A percentile compares a stretch with the other conserved stretches of the same genome.
phyloP scores from a whole-genome alignment of 805 yeast genomes.

The Danielia reshetovae region DNA sequence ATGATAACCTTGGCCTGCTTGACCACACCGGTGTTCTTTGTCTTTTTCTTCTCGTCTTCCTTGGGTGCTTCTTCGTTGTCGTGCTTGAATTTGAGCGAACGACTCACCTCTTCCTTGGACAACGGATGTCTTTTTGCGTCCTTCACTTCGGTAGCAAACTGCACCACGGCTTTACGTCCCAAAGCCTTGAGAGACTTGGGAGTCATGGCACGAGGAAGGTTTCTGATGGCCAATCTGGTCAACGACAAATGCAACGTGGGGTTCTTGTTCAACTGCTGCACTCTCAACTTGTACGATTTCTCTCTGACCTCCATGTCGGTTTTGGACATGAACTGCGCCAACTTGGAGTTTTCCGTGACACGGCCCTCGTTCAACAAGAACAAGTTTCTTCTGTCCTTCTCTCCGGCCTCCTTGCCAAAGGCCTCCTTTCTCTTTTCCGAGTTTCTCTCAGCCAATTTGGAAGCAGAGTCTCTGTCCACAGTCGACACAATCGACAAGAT shows the following conservation, averaged over 20 bases:
- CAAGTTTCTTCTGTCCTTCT: constrained; percentile 78
- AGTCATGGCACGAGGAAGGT: constrained; percentile 88
- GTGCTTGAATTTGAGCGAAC: constrained; percentile 70
- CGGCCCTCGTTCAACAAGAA: constrained; percentile 93
- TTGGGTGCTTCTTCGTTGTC: constrained; percentile 26
- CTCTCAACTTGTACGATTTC: constrained; percentile 79
- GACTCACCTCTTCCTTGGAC: constrained; percentile 78
- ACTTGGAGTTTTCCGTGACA: constrained; percentile 71
- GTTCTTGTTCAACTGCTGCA: constrained; percentile 84
- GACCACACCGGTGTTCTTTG: constrained; percentile 84
- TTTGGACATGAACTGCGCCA: constrained; percentile 63
- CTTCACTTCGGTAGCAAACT: constrained; percentile 87
- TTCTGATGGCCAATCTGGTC: constrained; percentile 92
- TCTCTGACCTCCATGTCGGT: constrained; percentile 86
- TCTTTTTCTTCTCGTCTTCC: constrained; percentile 44
- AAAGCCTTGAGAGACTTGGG: constrained; percentile 84
- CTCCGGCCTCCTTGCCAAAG: constrained; percentile 76
- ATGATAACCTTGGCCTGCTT: constrained; percentile 89
- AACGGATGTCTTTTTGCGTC: constrained; percentile 73
- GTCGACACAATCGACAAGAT: constrained; percentile 80
- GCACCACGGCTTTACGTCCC: constrained; percentile 91
- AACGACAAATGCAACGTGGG: constrained; percentile 90
- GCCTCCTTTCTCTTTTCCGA: constrained; percentile 68
- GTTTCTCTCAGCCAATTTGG: constrained; percentile 65
- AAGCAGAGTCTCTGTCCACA: constrained; percentile 82